Evolutionary conservation across 345 rosid species (phyloP).

Genomic region (Salix dunnii): DNA sequence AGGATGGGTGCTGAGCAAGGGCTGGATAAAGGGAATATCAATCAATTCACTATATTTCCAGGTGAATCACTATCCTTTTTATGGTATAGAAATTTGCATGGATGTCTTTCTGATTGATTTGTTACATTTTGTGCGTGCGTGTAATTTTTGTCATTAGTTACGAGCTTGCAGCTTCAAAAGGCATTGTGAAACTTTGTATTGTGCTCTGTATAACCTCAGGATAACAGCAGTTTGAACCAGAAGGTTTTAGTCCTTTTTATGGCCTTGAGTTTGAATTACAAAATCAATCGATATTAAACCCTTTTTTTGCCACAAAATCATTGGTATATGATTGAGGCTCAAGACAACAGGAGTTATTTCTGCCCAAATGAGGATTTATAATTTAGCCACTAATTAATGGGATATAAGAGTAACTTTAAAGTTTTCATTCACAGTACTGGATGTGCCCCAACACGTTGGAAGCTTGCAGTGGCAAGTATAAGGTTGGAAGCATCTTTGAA

Average conservation of each 20-base stretch:
- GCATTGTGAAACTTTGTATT: background rate
- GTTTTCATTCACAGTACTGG: background rate
- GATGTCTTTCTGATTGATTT: background rate
- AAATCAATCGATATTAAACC: background rate
- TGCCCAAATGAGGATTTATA: background rate
- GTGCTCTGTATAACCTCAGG: background rate
- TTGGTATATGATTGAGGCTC: background rate
- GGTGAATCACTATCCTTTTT: slow-evolving; percentile 36
- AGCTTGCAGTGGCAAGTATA: background rate
- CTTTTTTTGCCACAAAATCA: background rate
- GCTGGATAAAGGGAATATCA: slow-evolving; percentile 34
- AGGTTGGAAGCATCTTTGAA: background rate
- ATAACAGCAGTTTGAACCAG: background rate
- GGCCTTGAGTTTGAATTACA: no score
- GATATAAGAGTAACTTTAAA: background rate
- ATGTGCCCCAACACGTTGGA: background rate
- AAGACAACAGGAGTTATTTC: background rate
- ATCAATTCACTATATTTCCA: slow-evolving; percentile 57
- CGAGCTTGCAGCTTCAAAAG: background rate
- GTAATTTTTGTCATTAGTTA: background rate
- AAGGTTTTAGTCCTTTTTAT: no score
- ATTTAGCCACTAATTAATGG: background rate
- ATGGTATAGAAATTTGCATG: background rate
- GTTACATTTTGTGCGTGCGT: background rate
- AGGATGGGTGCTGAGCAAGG: slow-evolving; percentile 27